Conservation (phyloP, 2,329 filamentous ascomycete species). For the Aspergillus quadrilineatus region DNA sequence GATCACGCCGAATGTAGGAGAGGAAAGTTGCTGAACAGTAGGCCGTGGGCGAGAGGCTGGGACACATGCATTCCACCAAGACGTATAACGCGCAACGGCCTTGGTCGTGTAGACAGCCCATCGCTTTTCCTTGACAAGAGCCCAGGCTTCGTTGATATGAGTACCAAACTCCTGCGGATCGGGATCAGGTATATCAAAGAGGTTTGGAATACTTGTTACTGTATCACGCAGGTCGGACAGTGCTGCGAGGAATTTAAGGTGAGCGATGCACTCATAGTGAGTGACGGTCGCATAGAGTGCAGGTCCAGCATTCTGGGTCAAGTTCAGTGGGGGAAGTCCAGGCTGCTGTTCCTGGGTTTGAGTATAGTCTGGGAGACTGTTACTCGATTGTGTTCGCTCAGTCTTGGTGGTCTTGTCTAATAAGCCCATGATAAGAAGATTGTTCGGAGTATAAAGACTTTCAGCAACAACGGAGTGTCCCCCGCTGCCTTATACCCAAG, state of each 20-base stretch:
- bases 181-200: slow-evolving; percentile 63
- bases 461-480: not conserved
- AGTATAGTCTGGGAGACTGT: slow-evolving; percentile 30
- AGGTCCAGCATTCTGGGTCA: slow-evolving; percentile 17
- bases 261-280: slow-evolving; percentile 63
- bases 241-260: slow-evolving; percentile 70
- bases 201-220: slow-evolving; percentile 63
- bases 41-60: slow-evolving; percentile 13
- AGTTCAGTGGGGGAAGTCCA: slow-evolving; percentile 27
- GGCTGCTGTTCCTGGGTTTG: slow-evolving; percentile 14
- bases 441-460: not conserved
- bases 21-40: slow-evolving; percentile 20
- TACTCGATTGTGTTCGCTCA: slow-evolving; percentile 1
- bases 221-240: slow-evolving; percentile 67
- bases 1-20: slow-evolving; percentile 35
- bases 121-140: slow-evolving; percentile 66
- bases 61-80: slow-evolving; percentile 59
- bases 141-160: slow-evolving; percentile 43
- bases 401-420: not conserved
- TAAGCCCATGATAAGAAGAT: slow-evolving; percentile 6
- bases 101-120: slow-evolving; percentile 70
- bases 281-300: slow-evolving; percentile 28
- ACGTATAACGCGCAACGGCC: slow-evolving; percentile 66
- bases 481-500: not conserved
- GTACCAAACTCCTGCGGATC: slow-evolving; percentile 39